phyloP scores from a whole-genome alignment of 148 eudicot species.

The Amaranthus hypochondriacus region DNA sequence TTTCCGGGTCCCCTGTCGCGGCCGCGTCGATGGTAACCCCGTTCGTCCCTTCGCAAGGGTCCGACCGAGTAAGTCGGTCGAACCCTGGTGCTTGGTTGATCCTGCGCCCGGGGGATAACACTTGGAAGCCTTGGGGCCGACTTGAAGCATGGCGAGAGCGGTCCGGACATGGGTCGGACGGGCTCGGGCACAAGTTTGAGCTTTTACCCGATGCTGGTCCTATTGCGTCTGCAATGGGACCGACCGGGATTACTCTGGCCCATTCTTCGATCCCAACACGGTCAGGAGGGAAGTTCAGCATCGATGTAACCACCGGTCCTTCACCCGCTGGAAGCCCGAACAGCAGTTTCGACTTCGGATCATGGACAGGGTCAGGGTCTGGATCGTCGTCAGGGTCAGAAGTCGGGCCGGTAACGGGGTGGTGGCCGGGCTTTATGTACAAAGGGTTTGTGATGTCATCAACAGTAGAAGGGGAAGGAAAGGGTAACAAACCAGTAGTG shows the following conservation, averaged over 20 bases:
- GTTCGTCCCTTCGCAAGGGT: conserved; percentile 74
- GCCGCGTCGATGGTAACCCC: conserved; percentile 94
- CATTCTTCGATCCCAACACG: conserved; percentile 41
- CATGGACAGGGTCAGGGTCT: conserved; percentile 58
- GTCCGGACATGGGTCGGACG: conserved; percentile 18
- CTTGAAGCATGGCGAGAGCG: conserved; percentile 84
- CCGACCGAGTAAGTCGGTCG: conserved; percentile 60
- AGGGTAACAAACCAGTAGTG: conserved; percentile 44
- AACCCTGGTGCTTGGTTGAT: conserved; percentile 97
- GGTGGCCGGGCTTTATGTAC: conserved; percentile 61
- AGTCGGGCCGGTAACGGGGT: conserved; percentile 20
- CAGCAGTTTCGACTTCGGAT: conserved; percentile 70
- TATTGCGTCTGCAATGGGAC: conserved; percentile 17
- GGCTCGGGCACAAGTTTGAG: conserved; percentile 62
- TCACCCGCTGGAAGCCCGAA: conserved; percentile 62
- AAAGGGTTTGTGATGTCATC: conserved; percentile 92
- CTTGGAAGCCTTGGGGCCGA: conserved; percentile 97
- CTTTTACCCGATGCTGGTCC: conserved; percentile 49
- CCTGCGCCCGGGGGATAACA: conserved; percentile 67
- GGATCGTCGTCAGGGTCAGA: conserved; percentile 49
- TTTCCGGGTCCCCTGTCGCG: conserved; percentile 84
- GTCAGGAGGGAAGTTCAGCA: conserved; percentile 59
- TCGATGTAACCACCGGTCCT: conserved; percentile 48
- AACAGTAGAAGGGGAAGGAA: conserved; percentile 59
- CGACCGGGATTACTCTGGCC: conserved; percentile 49